Percentiles rank a stretch among this genome's conserved stretches.
Conservation (phyloP, 805 yeast genomes). For the Cyberlindnera veronae region DNA sequence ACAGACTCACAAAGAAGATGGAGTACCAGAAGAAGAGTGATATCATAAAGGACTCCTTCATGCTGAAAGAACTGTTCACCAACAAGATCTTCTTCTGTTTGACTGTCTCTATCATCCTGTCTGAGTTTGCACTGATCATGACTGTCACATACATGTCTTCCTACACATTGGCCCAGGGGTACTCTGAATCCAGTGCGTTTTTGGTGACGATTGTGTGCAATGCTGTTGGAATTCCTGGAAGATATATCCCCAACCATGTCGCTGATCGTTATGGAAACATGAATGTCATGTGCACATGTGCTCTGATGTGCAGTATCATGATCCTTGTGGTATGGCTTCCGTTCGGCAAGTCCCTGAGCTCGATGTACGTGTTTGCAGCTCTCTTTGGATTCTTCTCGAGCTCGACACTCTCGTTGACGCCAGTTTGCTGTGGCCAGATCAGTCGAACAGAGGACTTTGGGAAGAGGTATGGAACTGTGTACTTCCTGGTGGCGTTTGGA, state of each 20-base stretch:
- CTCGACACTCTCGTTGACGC: conserved; percentile 60
- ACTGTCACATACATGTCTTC: conserved; percentile 48
- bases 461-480: conserved; percentile 63
- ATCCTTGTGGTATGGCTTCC: conserved; percentile 66
- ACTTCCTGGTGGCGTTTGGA: conserved; percentile 45
- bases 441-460: conserved; percentile 65
- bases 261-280: conserved; percentile 43
- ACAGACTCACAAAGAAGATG: conserved; percentile 29
- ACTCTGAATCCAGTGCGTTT: conserved; percentile 37
- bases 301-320: conserved; percentile 42
- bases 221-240: conserved; percentile 40
- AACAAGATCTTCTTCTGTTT: conserved; percentile 37
- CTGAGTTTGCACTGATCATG: conserved; percentile 34
- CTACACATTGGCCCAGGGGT: conserved; percentile 44
- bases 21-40: conserved; percentile 1
- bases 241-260: conserved; percentile 38
- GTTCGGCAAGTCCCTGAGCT: conserved; percentile 43
- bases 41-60: conserved; percentile 9
- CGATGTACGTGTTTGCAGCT: conserved; percentile 49
- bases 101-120: conserved; percentile 31
- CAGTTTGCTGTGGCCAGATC: conserved; percentile 66
- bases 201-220: conserved; percentile 43
- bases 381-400: conserved; percentile 59
- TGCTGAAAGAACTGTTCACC: conserved; percentile 10
- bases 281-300: conserved; percentile 31